Conservation (phyloP, 176 grass and related monocot genomes). For the Metroxylon sagu region DNA sequence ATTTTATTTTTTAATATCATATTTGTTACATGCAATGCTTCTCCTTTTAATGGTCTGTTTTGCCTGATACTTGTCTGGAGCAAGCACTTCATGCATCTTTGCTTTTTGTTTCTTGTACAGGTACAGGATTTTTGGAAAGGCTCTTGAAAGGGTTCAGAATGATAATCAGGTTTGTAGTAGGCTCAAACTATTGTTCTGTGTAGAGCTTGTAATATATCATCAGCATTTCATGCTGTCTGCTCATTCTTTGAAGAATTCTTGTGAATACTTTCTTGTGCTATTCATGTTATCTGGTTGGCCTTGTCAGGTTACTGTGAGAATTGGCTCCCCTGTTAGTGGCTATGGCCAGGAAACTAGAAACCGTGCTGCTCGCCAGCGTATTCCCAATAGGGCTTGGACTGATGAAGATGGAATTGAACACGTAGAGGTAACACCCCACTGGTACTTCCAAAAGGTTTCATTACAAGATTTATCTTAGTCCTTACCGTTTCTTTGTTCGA, state of each 20-base stretch:
- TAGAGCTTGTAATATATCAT: too few species aligned
- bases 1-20: too few species aligned
- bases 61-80: too few species aligned
- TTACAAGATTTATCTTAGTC: too few species aligned
- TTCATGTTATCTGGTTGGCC: constrained; percentile 5
- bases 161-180: constrained; percentile 52
- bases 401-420: constrained; percentile 94
- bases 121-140: constrained; percentile 94
- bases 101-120: constrained; percentile 27
- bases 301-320: constrained; percentile 61
- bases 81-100: neutral
- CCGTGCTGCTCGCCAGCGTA: constrained; percentile 75
- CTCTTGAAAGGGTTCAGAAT: constrained; percentile 75
- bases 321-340: constrained; percentile 87
- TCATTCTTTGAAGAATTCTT: too few species aligned
- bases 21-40: too few species aligned
- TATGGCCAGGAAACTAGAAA: constrained; percentile 96
- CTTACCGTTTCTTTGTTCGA: too few species aligned
- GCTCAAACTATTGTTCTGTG: too few species aligned
- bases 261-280: constrained; percentile 11
- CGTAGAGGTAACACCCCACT: constrained; percentile 50
- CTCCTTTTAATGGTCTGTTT: too few species aligned
- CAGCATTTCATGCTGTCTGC: too few species aligned
- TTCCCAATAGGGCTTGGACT: constrained; percentile 82
- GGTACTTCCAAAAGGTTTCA: too few species aligned